phyloP scores from a whole-genome alignment of 371 early-diverging fungal genomes.

The Encephalitozoon intestinalis region DNA sequence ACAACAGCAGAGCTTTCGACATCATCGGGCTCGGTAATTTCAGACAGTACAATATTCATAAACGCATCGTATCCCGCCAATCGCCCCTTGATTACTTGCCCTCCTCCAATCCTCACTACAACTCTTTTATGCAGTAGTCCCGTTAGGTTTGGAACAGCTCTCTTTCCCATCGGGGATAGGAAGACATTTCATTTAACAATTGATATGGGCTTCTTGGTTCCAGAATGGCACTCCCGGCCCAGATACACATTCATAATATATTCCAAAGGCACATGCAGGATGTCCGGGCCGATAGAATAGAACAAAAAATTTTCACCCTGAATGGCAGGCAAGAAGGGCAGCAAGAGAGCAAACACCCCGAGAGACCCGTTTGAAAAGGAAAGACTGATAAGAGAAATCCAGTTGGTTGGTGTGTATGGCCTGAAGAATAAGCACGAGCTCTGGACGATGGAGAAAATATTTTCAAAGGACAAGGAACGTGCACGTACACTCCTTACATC shows the following conservation, averaged over 20 bases:
- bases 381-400: slow-evolving; percentile 93
- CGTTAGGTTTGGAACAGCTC: slow-evolving; percentile 2
- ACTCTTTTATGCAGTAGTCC: slow-evolving; percentile 7
- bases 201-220: not conserved
- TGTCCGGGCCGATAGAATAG: not conserved
- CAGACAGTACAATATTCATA: slow-evolving; percentile 21
- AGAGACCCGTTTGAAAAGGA: slow-evolving; percentile 94
- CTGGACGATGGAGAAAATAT: slow-evolving; percentile 86
- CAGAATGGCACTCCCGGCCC: not conserved
- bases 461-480: slow-evolving; percentile 96
- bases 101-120: not conserved
- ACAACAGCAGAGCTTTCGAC: not conserved
- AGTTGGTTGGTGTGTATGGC: slow-evolving; percentile 93
- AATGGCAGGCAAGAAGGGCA: slow-evolving; percentile 39
- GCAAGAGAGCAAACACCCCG: slow-evolving; percentile 62
- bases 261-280: not conserved
- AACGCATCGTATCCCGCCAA: slow-evolving; percentile 21
- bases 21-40: not conserved
- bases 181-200: not conserved
- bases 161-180: slow-evolving; percentile 3
- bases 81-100: not conserved
- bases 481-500: slow-evolving; percentile 96
- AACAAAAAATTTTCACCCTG: slow-evolving; percentile 15
- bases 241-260: not conserved
- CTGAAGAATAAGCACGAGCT: slow-evolving; percentile 98